Percentiles rank a stretch among this genome's conserved stretches.
phyloP scores from a whole-genome alignment of 768 basidiomycete genomes.

The Clathrus columnatus region DNA sequence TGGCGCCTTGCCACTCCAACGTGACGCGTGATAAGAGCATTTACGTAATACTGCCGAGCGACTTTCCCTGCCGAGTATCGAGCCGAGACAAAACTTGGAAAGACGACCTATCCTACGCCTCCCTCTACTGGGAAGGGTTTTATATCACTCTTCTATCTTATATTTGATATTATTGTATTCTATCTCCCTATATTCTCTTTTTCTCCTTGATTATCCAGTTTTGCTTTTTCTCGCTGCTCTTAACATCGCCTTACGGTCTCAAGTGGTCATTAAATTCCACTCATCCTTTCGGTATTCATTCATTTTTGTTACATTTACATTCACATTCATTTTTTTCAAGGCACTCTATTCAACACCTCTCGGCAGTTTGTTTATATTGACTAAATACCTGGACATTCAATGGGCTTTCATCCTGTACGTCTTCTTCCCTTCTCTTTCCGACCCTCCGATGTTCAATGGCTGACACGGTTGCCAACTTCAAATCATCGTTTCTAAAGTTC shows the following conservation, averaged over 20 bases:
- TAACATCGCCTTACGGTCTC: not conserved
- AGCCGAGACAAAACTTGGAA: not conserved
- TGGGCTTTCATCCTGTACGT: conserved; percentile 45
- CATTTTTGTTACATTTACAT: not conserved
- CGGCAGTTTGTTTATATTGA: not conserved
- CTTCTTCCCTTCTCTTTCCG: not conserved
- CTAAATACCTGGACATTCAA: conserved; percentile 13
- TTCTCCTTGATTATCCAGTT: too few relatives aligned
- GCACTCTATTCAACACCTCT: not conserved
- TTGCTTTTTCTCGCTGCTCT: not conserved
- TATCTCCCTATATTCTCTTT: not conserved
- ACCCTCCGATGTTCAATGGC: conserved; percentile 7
- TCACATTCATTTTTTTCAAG: too few relatives aligned
- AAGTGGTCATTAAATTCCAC: not conserved
- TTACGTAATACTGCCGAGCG: not conserved
- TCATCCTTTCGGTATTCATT: not conserved
- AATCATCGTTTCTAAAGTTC: conserved; percentile 26
- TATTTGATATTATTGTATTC: too few relatives aligned
- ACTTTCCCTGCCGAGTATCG: not conserved
- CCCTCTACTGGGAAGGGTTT: not conserved
- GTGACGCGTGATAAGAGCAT: too few relatives aligned
- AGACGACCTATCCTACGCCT: not conserved
- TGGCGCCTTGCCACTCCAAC: too few relatives aligned
- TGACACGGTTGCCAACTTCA: not conserved
- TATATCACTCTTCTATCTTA: too few relatives aligned